Evolutionary conservation across 345 rosid species (phyloP), one percentile per base, ranked within the genome.

Genomic region (Acer campestre): DNA sequence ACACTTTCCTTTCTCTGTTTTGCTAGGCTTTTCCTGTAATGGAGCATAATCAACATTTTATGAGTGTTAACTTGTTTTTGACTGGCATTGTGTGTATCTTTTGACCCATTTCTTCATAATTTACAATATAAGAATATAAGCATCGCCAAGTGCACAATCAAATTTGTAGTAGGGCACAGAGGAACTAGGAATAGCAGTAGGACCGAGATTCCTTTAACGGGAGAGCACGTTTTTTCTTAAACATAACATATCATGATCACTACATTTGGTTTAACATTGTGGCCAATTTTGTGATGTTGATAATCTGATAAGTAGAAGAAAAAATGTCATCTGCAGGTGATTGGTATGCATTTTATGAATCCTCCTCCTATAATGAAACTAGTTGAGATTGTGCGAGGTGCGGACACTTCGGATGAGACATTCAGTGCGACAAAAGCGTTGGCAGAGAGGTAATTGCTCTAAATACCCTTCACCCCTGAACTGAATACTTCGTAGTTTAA

Each of bases 301-400:
- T 61, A 44, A 29, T 73, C 62, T 79, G 42, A 83, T 48, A 9
- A 73, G 68, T 74, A 31, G 56, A 40, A 66, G 44, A 27, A 68
- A 27, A 67, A 62, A 72, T 55, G 3, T 67, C n/a, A 6, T 68
- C 44, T 83, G 73, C 79, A 87, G 99, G 94, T 92, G 56, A 86
- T 95, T 49, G 98, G 98, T 59, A 95, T 95, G 98, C 98, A 92
- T 79, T 93, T 95, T 75, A 92, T 93, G 97, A 93, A 95, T 82
- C 99, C 98, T 82, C 98, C 98, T 77, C 98, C 98, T n/a, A 25
- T 88, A 77, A 95, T 95, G 99, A 93, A 91, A 84, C 78, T 93
- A 55, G 97, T 93, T 31, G 99, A 93, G 92, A 86, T 95, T 77
- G 83, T 95, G 5, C 91, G 92, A 17, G 95, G 99, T n/a, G 92